These are phyloP conservation scores for Fonsecaea pugnacius DNA, from an alignment of 2,329 filamentous ascomycete species.

Conservation along the genomic window DNA sequence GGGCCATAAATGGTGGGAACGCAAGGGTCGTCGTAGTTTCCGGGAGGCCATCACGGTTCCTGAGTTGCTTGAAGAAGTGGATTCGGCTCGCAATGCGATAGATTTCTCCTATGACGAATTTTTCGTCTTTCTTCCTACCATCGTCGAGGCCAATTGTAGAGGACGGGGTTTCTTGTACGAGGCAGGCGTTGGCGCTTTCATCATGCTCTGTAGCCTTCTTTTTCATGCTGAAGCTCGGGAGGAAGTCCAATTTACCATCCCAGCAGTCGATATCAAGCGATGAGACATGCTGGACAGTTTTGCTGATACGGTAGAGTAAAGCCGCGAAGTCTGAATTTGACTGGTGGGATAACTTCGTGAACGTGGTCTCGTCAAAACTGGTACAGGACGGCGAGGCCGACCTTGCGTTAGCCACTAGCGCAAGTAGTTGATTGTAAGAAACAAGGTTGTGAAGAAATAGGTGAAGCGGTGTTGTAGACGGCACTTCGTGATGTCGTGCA, in stretches of 20 bases:
- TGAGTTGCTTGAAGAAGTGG: slow-evolving; percentile 12
- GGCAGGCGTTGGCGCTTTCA: not conserved
- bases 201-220: not conserved
- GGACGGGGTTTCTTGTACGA: not conserved
- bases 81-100: slow-evolving; percentile 16
- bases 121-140: not conserved
- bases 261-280: slow-evolving; percentile 6
- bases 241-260: slow-evolving; percentile 12
- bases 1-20: slow-evolving; percentile 10
- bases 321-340: not conserved
- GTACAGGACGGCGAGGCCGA: not conserved
- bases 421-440: slow-evolving; percentile 8
- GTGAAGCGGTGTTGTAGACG: not conserved
- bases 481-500: not conserved
- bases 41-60: not conserved
- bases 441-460: slow-evolving; percentile 10
- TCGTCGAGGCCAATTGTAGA: not conserved
- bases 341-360: not conserved
- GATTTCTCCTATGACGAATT: slow-evolving; percentile 10
- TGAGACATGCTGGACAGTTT: slow-evolving; percentile 3
- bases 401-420: not conserved
- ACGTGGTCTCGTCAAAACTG: not conserved
- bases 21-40: slow-evolving; percentile 7
- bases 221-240: slow-evolving; percentile 13
- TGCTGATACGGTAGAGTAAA: slow-evolving; percentile 3